Base-by-base conservation (phyloP, 805 yeast species). In the Candida broadrunensis region DNA sequence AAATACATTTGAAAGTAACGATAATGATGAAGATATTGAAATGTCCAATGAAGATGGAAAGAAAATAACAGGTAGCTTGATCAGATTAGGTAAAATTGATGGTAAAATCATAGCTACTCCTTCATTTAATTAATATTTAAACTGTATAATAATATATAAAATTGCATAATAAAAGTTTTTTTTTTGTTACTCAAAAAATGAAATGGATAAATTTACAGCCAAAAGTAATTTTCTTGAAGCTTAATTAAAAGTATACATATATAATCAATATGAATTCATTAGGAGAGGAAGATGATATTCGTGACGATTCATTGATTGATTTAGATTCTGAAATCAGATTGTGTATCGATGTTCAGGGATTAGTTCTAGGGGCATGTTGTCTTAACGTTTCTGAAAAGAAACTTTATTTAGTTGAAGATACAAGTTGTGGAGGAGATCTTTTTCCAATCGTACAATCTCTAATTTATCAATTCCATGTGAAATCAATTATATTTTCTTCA, bases 101-200 rank as follows among this genome's bases (percentile, higher is more conserved):
- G 65, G 53, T 15, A 65, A 63, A 43, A 41, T 64, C 15, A 54
- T 65, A 4, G 63, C 58, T 3, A 63, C 68, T 1, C 70, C 70
- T 14, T 29, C 32, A n/a, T 29, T 29, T n/a, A 18, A 14, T 29
- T 29, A 29, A 15, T 14, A 14, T 5, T 25, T 25, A 9, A 21
- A 21, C 9, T 21, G 24, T 21, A 21, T 21, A 21, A 21, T 21
- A 7, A 21, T 6, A 7, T 21, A 21, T 21, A 21, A 21, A 25
- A 7, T 25, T 25, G 29, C 14, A 25, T 25, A 25, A 8, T 11
- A 25, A 5, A 25, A 7, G 12, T 25, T 25, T 25, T 25, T 25
- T 25, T 25, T 25, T 25, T 11, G 29, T 21, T 9, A 21, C 9
- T 21, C 24, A 21, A 21, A 21, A 21, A n/a, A n/a, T n/a, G n/a